A percentile compares a stretch with the other conserved stretches of the same genome.
Conservation (phyloP, 164 flowering plant species). For the Chimonanthus praecox region DNA sequence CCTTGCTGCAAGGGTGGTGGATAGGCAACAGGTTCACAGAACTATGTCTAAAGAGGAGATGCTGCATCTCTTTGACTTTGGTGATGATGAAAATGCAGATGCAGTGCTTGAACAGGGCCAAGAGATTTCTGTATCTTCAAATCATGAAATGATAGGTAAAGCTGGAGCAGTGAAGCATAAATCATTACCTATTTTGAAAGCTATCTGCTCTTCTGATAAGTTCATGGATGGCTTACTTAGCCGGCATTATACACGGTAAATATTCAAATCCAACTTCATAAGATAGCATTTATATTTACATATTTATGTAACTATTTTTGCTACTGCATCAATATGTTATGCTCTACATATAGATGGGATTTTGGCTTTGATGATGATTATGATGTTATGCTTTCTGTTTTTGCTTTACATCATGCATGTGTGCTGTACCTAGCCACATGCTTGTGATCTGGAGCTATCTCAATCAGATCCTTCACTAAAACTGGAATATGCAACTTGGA, state of each 20-base stretch:
- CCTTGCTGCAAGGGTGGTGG: conserved; percentile 98
- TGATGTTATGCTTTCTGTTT: neutral
- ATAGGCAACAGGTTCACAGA: conserved; percentile 90
- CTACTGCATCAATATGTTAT: neutral
- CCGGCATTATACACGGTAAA: conserved; percentile 72
- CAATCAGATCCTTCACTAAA: neutral
- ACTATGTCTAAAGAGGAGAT: conserved; percentile 96
- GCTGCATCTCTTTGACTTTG: conserved; percentile 91
- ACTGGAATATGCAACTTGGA: neutral
- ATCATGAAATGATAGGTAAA: conserved; percentile 13
- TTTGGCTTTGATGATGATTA: neutral
- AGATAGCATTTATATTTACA: too few relatives aligned
- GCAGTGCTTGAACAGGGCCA: conserved; percentile 26
- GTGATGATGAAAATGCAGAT: conserved; percentile 75
- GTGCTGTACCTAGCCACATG: neutral
- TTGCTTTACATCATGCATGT: neutral
- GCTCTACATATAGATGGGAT: neutral
- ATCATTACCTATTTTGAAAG: conserved; percentile 28
- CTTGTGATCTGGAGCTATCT: neutral
- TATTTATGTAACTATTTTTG: neutral
- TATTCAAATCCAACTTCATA: neutral
- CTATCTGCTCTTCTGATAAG: conserved; percentile 73
- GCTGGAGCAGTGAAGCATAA: conserved; percentile 34
- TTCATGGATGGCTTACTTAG: conserved; percentile 71
- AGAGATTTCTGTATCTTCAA: conserved; percentile 20